phyloP scores from a whole-genome alignment of 2,329 filamentous ascomycete genomes.

The Fusarium sp. region DNA sequence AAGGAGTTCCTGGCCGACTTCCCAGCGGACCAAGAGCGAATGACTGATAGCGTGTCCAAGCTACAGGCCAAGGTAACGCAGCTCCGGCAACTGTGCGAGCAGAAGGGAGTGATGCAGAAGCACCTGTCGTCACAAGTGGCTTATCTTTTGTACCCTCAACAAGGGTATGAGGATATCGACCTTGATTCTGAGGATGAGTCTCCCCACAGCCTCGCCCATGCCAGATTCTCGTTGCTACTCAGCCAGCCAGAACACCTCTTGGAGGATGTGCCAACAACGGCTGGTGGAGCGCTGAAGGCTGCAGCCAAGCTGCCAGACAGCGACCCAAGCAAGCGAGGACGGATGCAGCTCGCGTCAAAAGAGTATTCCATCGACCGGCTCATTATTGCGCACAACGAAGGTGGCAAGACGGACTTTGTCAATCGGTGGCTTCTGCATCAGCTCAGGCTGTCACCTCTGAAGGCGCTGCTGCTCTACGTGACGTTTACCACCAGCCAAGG shows the following conservation, averaged over 20 bases:
- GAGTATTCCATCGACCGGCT: constrained; percentile 62
- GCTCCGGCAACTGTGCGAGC: constrained; percentile 55
- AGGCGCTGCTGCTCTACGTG: constrained; percentile 57
- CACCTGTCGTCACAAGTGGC: constrained; percentile 54
- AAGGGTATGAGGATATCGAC: constrained; percentile 55
- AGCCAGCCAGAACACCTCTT: constrained; percentile 61
- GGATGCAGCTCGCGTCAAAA: constrained; percentile 57
- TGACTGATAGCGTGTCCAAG: constrained; percentile 48
- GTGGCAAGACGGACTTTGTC: constrained; percentile 59
- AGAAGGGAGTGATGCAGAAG: constrained; percentile 56
- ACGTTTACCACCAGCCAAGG: constrained; percentile 44
- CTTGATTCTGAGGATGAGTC: constrained; percentile 53
- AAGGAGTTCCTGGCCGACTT: constrained; percentile 59
- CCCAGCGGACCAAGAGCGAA: constrained; percentile 49
- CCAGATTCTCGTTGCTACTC: constrained; percentile 59
- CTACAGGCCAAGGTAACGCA: constrained; percentile 49
- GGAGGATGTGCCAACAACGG: constrained; percentile 52
- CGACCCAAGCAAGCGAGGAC: constrained; percentile 48
- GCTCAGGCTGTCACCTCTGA: constrained; percentile 59
- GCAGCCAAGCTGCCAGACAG: constrained; percentile 53
- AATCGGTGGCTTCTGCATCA: constrained; percentile 65
- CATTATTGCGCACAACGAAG: constrained; percentile 50
- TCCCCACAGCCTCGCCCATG: constrained; percentile 50
- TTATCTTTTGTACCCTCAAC: constrained; percentile 53
- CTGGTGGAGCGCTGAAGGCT: constrained; percentile 54